Percentiles rank a stretch among this genome's conserved stretches.
These are phyloP conservation scores for Leccinum incarnatum DNA, from an alignment of 768 basidiomycete species.

Conservation along the genomic window DNA sequence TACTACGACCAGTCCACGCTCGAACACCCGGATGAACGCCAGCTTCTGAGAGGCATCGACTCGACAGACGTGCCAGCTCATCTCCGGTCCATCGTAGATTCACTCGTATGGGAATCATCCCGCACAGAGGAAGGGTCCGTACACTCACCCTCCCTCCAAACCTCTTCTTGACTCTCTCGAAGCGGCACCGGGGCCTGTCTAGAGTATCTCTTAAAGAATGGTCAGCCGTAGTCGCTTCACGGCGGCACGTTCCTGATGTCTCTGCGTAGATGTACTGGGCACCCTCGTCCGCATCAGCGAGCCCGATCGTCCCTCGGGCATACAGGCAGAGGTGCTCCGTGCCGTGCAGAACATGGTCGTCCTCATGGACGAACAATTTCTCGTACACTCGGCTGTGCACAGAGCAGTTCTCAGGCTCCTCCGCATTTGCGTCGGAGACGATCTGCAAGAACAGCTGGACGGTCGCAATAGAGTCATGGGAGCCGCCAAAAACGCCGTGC, in stretches of 20 bases:
- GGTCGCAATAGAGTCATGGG: conserved; percentile 76
- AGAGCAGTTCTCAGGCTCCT: conserved; percentile 82
- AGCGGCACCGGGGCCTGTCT: conserved; percentile 87
- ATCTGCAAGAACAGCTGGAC: conserved; percentile 83
- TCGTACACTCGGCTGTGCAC: conserved; percentile 89
- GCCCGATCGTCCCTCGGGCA: conserved; percentile 81
- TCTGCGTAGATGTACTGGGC: conserved; percentile 66
- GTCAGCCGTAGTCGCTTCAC: conserved; percentile 35
- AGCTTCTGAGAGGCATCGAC: conserved; percentile 74
- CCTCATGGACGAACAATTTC: conserved; percentile 88
- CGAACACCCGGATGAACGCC: conserved; percentile 85
- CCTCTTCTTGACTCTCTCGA: conserved; percentile 12
- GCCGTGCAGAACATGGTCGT: conserved; percentile 90
- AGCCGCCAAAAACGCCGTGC: conserved; percentile 69
- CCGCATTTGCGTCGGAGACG: conserved; percentile 87
- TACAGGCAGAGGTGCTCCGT: conserved; percentile 85
- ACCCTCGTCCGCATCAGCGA: conserved; percentile 85
- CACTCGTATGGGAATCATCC: conserved; percentile 82
- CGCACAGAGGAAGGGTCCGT: conserved; percentile 85
- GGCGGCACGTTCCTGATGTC: neutral
- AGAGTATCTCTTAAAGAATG: conserved; percentile 89
- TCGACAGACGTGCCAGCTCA: conserved; percentile 78
- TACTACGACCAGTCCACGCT: conserved; percentile 62
- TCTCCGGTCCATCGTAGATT: conserved; percentile 78
- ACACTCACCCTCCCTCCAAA: conserved; percentile 4